A percentile compares a stretch with the other conserved stretches of the same genome.
phyloP scores from a whole-genome alignment of 305 asterid species.

The Fraxinus floribunda region DNA sequence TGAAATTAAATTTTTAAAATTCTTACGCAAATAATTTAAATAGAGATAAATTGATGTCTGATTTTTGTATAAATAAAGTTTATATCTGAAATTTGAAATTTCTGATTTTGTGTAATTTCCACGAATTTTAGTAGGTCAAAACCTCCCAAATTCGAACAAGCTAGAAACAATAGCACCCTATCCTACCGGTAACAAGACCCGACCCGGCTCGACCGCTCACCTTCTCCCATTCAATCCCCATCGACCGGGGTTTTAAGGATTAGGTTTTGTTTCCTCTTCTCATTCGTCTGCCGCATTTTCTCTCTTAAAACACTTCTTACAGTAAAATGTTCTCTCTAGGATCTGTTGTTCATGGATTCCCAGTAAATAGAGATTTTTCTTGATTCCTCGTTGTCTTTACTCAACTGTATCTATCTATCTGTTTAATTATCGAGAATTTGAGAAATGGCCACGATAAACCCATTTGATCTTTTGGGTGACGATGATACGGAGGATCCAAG shows the following conservation, averaged over 20 bases:
- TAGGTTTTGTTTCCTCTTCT: neutral
- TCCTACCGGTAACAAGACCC: neutral
- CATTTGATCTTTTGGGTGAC: conserved; percentile 60
- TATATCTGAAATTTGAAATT: too few species aligned
- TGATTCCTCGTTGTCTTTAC: neutral
- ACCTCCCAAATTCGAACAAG: neutral
- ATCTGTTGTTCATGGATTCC: conserved; percentile 25
- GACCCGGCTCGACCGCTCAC: neutral
- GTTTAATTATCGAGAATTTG: neutral
- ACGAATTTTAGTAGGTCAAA: too few species aligned
- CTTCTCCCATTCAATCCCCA: neutral
- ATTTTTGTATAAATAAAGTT: too few species aligned
- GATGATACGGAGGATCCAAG: conserved; percentile 63
- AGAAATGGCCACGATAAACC: conserved; percentile 53
- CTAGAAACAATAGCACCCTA: neutral
- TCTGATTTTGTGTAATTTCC: too few species aligned
- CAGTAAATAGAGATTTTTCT: conserved; percentile 14
- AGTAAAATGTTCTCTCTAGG: neutral
- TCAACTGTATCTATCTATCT: conserved; percentile 8
- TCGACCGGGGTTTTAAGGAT: neutral
- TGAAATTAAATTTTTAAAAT: too few species aligned
- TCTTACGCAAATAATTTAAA: too few species aligned
- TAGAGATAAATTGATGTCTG: too few species aligned
- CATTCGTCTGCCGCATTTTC: neutral
- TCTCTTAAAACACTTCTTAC: neutral